Base-by-base conservation (phyloP, 345 rosid genomes). In the Gossypium herbaceum region DNA sequence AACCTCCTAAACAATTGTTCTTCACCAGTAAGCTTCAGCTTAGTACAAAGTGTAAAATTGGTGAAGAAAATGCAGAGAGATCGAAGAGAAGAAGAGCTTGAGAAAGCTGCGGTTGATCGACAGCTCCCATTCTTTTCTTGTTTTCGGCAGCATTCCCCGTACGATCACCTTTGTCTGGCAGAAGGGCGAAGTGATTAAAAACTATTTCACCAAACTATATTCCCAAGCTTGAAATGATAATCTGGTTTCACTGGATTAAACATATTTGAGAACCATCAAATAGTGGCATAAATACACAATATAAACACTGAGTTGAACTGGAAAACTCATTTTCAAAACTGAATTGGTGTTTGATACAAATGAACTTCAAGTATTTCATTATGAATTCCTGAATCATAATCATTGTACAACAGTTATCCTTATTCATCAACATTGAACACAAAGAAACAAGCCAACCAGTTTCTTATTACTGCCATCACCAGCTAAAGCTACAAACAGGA, bases 111-210 rank as follows among this genome's bases (percentile, higher is more conserved):
- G 83, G 86, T 55, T 88, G 85, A 76, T 88, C 88, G 69, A 93
- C 88, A 47, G 91, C 92, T 73, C 87, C 94, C 98, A 90, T 89
- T 65, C 94, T 80, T 83, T 87, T 90, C 85, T 81, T 86, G 84
- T 47, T 73, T 73, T 43, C 72, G 79, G 51, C 92, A 84, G 73
- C 76, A 78, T 65, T 91, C 92, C 76, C 90, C 95, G 79, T 90
- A 91, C 8, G 82, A 70, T 1, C 29, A 41, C 63, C 79, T 79
- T 5, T 72, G 50, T 50, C 19, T 41, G 69, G 62, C 9, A 17
- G 20, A 41, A 19, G 22, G 13, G 34, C 10, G 12, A 11, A 17
- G 52, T 22, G 47, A 27, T 25, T 15, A 11, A 19, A 12, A 12
- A 4, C 65, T 12, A 22, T 34, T 34, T 34, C 41, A 34, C 41